Conservation (phyloP, 2,329 filamentous ascomycete species). For the Colletotrichum cereale region DNA sequence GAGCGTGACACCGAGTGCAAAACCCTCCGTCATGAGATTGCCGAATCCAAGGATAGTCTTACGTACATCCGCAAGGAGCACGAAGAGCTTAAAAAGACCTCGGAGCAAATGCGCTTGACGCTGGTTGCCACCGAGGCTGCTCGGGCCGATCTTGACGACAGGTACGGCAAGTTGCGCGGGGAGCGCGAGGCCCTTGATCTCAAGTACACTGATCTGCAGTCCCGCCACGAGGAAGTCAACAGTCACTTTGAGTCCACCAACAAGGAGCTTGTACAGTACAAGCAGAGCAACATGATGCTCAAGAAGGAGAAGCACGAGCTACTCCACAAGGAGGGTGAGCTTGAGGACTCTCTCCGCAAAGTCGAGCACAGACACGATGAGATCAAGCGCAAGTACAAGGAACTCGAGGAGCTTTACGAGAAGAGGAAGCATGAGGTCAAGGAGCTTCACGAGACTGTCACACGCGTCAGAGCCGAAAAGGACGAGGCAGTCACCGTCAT, state of each 20-base stretch:
- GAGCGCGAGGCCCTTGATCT: constrained; percentile 26
- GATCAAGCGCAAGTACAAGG: constrained; percentile 31
- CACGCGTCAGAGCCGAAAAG: constrained; percentile 20
- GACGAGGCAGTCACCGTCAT: constrained; percentile 17
- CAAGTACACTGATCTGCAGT: constrained; percentile 26
- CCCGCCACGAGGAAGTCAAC: constrained; percentile 24
- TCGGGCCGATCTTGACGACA: constrained; percentile 18
- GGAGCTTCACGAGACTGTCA: constrained; percentile 25
- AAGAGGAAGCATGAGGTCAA: constrained; percentile 30
- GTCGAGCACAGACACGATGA: constrained; percentile 26
- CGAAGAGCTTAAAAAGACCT: constrained; percentile 29
- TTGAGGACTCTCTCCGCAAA: constrained; percentile 25
- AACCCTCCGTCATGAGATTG: constrained; percentile 15
- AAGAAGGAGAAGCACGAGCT: constrained; percentile 30
- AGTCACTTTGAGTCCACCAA: constrained; percentile 9
- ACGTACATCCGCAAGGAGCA: constrained; percentile 24
- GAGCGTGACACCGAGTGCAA: constrained; percentile 30
- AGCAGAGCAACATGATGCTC: constrained; percentile 11
- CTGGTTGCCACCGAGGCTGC: constrained; percentile 19
- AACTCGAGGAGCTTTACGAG: constrained; percentile 24
- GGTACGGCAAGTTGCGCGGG: constrained; percentile 19
- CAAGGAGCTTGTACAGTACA: constrained; percentile 25
- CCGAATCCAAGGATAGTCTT: constrained; percentile 19
- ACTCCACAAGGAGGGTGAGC: constrained; percentile 10
- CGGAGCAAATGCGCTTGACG: constrained; percentile 16